A percentile compares a stretch with the other conserved stretches of the same genome.
These are phyloP conservation scores for Cytospora chrysosperma DNA, from an alignment of 2,329 filamentous ascomycete species.

Conservation along the genomic window DNA sequence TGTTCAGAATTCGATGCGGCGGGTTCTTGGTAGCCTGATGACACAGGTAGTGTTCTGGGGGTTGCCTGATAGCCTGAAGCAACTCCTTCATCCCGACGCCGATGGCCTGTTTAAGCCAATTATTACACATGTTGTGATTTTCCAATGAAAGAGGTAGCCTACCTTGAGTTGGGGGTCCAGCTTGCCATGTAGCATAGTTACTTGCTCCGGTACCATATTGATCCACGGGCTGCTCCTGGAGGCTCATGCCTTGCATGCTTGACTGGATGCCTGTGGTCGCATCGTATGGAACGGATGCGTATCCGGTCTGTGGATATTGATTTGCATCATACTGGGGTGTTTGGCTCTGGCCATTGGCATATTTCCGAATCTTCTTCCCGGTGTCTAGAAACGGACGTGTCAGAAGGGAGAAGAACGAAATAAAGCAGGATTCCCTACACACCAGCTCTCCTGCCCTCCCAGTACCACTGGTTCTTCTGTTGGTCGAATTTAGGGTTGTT, in stretches of 20 bases:
- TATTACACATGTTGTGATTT: neutral
- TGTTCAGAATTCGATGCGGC: neutral
- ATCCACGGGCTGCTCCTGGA: slow-evolving; percentile 8
- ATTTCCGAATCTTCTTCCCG: slow-evolving; percentile 8
- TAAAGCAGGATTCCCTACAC: neutral
- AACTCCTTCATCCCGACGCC: neutral
- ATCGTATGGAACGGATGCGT: neutral
- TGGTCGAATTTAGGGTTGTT: slow-evolving; percentile 10
- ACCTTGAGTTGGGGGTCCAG: slow-evolving; percentile 1
- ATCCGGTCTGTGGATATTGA: neutral
- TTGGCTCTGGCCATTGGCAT: neutral
- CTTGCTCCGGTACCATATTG: neutral
- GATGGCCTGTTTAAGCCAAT: neutral
- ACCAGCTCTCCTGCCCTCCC: slow-evolving; percentile 14
- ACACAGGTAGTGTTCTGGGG: neutral
- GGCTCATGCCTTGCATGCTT: slow-evolving; percentile 9
- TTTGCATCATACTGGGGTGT: neutral
- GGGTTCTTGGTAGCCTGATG: neutral
- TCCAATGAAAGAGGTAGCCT: neutral
- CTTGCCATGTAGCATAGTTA: slow-evolving; percentile 6
- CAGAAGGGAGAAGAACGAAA: neutral
- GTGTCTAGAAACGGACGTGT: neutral
- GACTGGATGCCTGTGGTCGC: slow-evolving; percentile 2
- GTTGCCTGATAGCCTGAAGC: neutral
- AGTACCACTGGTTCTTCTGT: slow-evolving; percentile 14